Base-by-base conservation (phyloP, 2,329 filamentous ascomycete genomes). In the Nothophoma quercina region DNA sequence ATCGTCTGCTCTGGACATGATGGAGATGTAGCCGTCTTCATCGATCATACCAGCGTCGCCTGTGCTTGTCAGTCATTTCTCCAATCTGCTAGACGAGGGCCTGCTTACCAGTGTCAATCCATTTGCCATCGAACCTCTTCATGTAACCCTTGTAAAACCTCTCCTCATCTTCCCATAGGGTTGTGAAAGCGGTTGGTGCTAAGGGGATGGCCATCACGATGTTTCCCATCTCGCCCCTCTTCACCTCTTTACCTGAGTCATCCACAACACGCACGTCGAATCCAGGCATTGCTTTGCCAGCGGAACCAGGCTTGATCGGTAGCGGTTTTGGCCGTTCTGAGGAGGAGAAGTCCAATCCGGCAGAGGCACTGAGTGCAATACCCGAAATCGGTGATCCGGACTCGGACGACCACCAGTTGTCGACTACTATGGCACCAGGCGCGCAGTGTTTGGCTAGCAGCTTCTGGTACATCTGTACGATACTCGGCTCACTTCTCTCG, bases 221-320 rank as follows among this genome's bases (percentile, higher is more conserved):
- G 70, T 97, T 97, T 0, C 93, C 93, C 90, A 96, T 96, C 18
- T 78, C 85, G 1, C 89, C 90, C 23, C 75, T 79, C n/a, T 82
- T 73, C 0, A 96, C 79, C 69, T 92, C 88, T 1, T 82, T 80
- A 5, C 93, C 93, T 0, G 85, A 78, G 64, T 97, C 92, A 69
- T 96, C 86, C 2, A 97, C 91, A 12, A 93, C 82, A 13, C 88
- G 83, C 3, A 97, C 88, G 64, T 96, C 90, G 65, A 96, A 97
- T 0, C 93, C 93, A 0, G 92, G 93, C 87, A 96, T 91, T 0
- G 92, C 84, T 70, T 96, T 95, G 0, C 93, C 93, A 5, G 93
- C 93, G 55, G 90, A 93, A 1, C 93, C 93, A 1, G 92, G 90
- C 63, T 89, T 92, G 69, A 93, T 85, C 0, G 77, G 72, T 23